Percentiles rank a stretch among this genome's conserved stretches.
phyloP scores from a whole-genome alignment of 139 green algal genomes.

The Asterochloris sp. region DNA sequence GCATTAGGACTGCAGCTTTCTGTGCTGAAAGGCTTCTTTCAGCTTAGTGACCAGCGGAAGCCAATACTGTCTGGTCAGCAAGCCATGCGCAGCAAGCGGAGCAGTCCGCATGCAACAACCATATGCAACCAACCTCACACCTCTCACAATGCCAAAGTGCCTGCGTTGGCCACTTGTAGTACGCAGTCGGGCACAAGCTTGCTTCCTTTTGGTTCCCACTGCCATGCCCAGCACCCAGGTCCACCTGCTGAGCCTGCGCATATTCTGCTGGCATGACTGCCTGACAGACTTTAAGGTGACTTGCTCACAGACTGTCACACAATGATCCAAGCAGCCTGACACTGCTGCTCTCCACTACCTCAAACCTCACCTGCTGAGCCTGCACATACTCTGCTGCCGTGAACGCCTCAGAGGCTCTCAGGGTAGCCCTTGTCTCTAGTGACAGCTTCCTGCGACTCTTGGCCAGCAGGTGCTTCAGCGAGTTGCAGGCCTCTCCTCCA shows the following conservation, averaged over 20 bases:
- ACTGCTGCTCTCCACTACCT: neutral
- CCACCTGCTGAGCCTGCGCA: slow-evolving; percentile 25
- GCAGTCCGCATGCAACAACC: too few species aligned
- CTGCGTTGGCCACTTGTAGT: too few species aligned
- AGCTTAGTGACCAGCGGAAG: too few species aligned
- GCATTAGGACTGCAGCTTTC: too few species aligned
- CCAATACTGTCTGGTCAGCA: too few species aligned
- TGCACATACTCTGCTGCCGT: slow-evolving; percentile 49
- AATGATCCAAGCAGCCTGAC: neutral
- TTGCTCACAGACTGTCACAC: too few species aligned
- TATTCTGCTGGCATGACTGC: slow-evolving; percentile 51
- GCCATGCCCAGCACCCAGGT: neutral
- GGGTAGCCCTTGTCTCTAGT: slow-evolving; percentile 47
- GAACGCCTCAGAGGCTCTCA: slow-evolving; percentile 36
- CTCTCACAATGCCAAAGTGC: too few species aligned
- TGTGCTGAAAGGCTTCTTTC: too few species aligned
- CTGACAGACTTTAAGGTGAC: slow-evolving; percentile 18
- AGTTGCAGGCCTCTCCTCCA: slow-evolving; percentile 33
- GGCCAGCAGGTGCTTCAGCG: neutral
- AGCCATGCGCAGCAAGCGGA: too few species aligned
- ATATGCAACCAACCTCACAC: too few species aligned
- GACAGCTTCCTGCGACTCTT: slow-evolving; percentile 32
- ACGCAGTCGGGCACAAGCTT: too few species aligned
- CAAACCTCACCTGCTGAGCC: slow-evolving; percentile 1
- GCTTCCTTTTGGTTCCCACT: too few species aligned